Base-by-base conservation (phyloP, 139 green algal genomes). In the Coelastrella sp. region DNA sequence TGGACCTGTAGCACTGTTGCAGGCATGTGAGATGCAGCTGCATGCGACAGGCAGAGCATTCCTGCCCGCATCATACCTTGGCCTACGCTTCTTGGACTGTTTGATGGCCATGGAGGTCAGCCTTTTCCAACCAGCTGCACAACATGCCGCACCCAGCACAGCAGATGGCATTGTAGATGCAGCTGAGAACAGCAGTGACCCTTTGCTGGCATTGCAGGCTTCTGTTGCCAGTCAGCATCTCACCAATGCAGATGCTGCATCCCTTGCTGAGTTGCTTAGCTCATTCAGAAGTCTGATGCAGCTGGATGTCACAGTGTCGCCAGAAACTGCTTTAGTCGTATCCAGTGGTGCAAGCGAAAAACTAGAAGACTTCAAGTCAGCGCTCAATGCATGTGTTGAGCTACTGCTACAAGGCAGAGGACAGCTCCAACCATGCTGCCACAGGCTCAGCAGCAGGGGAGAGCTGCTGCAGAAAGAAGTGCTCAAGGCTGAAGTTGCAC, bases 401-500 rank as follows among this genome's bases (percentile, higher is more conserved):
- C 35, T 40, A 2, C 21, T 87, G 38, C 9, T 5, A 7, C 59
- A 76, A 27, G 35, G 64, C 19, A 67, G 45, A 30, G 62, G 69
- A 27, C 30, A 59, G 71, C 71, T 87, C 71, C 60, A 64, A 38
- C 38, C 37, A 35, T 77, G 27, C 59, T 77, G 30, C 53, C 34
- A n/a, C 34, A 57, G 30, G 53, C 37, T 83, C 37, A 25, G 15
- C 57, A 38, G 4, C 53, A 73, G 76, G n/a, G 76, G 51, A 4
- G 57, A 72, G 23, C 53, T 73, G 34, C 51, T 83, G 76, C 76
- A 60, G 35, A 83, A 83, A 35, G 76, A 83, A 34, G 35, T 83
- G 57, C 71, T 87, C 3, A 87, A 68, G 19, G 40, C 82, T 13
- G 59, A 76, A 23, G 71, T 87, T 43, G 15, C n/a, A 13, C 68